phyloP scores from a whole-genome alignment of 345 rosid species.

The Hibiscus syriacus region DNA sequence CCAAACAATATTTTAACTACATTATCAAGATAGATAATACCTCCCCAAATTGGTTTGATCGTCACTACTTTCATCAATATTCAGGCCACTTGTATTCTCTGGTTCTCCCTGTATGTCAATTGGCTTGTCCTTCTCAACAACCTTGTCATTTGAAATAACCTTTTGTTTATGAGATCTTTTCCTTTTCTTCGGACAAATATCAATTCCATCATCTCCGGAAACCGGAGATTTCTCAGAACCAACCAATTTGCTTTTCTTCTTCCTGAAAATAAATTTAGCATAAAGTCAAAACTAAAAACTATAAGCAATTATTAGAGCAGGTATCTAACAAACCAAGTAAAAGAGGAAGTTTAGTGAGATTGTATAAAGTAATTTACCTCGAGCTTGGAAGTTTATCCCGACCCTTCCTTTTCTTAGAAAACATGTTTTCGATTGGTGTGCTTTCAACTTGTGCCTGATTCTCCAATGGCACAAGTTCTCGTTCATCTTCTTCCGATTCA shows the following conservation, averaged over 20 bases:
- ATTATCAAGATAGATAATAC: constrained; percentile 24
- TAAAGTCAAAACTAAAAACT: background rate
- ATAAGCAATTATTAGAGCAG: background rate
- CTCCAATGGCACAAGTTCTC: constrained; percentile 16
- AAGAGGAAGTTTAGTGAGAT: background rate
- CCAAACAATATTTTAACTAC: background rate
- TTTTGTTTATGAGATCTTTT: constrained; percentile 13
- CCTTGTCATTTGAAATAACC: too few relatives aligned
- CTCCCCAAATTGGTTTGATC: constrained; percentile 18
- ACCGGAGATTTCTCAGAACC: constrained; percentile 30
- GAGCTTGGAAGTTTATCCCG: constrained; percentile 44
- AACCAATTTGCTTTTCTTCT: constrained; percentile 53
- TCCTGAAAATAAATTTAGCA: constrained; percentile 33
- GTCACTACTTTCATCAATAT: constrained; percentile 19
- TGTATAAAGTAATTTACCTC: constrained; percentile 39
- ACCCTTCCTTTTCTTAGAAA: constrained; percentile 72
- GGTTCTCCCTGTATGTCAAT: constrained; percentile 14
- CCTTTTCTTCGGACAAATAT: constrained; percentile 16
- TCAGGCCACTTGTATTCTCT: constrained; percentile 14
- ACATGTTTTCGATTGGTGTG: constrained; percentile 22
- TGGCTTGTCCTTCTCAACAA: constrained; percentile 22
- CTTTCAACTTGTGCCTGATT: constrained; percentile 20
- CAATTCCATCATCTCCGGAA: constrained; percentile 19
- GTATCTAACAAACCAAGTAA: background rate
- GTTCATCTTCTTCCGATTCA: constrained; percentile 50